Evolutionary conservation across 305 asterid genomes (phyloP), one percentile per base, ranked within the genome.

Genomic region (Caryopteris hybrid): DNA sequence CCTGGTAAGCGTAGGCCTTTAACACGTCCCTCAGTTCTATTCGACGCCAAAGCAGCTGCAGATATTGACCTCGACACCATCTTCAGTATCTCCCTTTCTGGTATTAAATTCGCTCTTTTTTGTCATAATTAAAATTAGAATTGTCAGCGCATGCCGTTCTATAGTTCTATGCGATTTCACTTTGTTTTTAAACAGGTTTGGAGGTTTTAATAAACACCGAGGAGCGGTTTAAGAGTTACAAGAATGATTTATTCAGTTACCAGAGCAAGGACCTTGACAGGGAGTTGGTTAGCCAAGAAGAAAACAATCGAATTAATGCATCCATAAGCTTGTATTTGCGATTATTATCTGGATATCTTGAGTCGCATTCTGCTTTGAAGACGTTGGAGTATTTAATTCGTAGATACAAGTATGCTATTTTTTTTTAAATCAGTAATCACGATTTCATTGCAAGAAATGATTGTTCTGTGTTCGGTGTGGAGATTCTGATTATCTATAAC

Each of bases 321-420:
- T 75, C 91, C 0, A 71, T 94, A 68, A 38, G 68, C 76, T 87
- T 92, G 48, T 94, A 82, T 77, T 79, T 94, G 64, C 83, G 84
- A 75, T 73, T 91, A 17, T 54, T 91, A 48, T 84, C 96, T 0
- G 99, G 95, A 11, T 78, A 81, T 77, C 82, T 94, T 3, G 85
- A 83, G 74, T 75, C 74, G 20, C 69, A 75, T 64, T 81, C 96
- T 1, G 89, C 97, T 8, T 54, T 77, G 75, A 87, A 79, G 82
- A 86, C 99, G 5, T 69, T 94, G 52, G 99, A 94, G 85, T 94
- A 82, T 78, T 81, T 94, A 69, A 83, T 94, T 64, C 98, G 99
- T 13, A 79, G 94, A 87, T 94, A 86, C 88, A 89, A 86, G 99
- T 90, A 76, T 60, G 79, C 10, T 18, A 23, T 52, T 41, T 42